Base-by-base conservation (phyloP, 2,329 filamentous ascomycete genomes). In the Metarhizium anisopliae region DNA sequence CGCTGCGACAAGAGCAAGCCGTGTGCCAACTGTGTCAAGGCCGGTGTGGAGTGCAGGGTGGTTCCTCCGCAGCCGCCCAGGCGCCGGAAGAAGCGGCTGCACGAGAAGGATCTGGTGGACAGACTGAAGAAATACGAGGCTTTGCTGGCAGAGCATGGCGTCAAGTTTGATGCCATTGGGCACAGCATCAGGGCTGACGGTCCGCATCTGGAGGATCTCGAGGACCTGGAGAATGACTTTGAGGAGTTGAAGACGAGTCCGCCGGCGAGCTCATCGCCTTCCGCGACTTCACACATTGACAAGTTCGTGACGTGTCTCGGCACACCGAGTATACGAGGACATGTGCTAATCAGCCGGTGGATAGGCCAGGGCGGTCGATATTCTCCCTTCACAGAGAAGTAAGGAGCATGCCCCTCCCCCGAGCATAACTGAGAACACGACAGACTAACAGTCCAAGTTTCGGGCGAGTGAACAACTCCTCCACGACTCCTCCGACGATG, bases 1-100 rank as follows among this genome's bases (percentile, higher is more conserved):
- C 84, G 84, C 58, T 90, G 87, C 69, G 84, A 90, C 68, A 86
- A 86, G 69, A 82, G 79, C 62, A 84, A 84, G 68, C 87, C 87
- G 16, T 90, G 87, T 65, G 75, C 79, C 63, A 86, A 86, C 69
- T 90, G 87, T 65, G 73, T 83, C 66, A 85, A 81, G 68, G 78
- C 81, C 53, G 72, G 76, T 25, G 78, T 78, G 36, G 80, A 87
- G 61, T 90, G 84, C 66, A 76, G 77, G 42, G 80, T 85, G 7
- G 70, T 80, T 60, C 72, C 82, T 63, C 72, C 82, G 62, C 69
- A 82, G 65, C 74, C 84, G 66, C 74, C 83, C 64, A 70, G 84
- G 65, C 68, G 82, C 11, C 72, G 81, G 56, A 83, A 82, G 71
- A 83, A 81, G 70, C 78, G 83, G 54, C 83, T 88, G 50, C 82